Evolutionary conservation across 768 basidiomycete species (phyloP), one percentile per base, ranked within the genome.

Genomic region (Calocybe gangraenosa): DNA sequence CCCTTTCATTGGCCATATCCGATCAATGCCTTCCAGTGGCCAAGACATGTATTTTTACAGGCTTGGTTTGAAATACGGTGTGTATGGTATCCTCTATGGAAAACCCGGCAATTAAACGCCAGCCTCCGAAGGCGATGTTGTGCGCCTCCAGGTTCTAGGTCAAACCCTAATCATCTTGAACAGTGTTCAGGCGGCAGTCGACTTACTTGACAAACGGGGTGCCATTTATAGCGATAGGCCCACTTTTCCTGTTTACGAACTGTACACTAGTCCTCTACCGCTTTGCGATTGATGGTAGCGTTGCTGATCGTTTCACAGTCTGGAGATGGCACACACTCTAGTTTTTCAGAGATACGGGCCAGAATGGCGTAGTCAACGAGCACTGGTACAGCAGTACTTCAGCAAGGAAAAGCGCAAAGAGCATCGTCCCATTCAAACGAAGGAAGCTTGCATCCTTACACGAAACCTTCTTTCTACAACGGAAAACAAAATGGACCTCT

Each of bases 121-220:
- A 55, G 22, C 22, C 55, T 22, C 46, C 53, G 20, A 5, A 51
- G 50, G 50, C 20, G 42, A 51, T 14, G 50, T 43, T 45, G 48
- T 45, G 40, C 52, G 57, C 14, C 48, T 60, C 8, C 25, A 49
- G 23, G 42, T 59, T 23, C 51, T 53, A 9, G 57, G 58, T 3
- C 42, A 44, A 13, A 35, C 51, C 1, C 52, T 60, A 33, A 52
- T 63, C 22, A 33, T 65, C 17, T 35, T 75, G 42, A 68, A 71
- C 46, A 63, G 63, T 28, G 25, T 28, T 11, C 25, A 28, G 11
- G 25, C 25, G 25, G 25, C 25, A 28, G 11, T 28, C 25, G 73
- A 74, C 8, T 62, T 75, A 15, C 60, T 73, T 14, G 71, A 74
- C 20, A 69, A 65, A 37, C 52, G 69, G 22, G 63, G 65, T 15